Evolutionary conservation across 1,139 yeast genomes (phyloP), one percentile per base, ranked within the genome.

Genomic region (Protomyces pachydermus): DNA sequence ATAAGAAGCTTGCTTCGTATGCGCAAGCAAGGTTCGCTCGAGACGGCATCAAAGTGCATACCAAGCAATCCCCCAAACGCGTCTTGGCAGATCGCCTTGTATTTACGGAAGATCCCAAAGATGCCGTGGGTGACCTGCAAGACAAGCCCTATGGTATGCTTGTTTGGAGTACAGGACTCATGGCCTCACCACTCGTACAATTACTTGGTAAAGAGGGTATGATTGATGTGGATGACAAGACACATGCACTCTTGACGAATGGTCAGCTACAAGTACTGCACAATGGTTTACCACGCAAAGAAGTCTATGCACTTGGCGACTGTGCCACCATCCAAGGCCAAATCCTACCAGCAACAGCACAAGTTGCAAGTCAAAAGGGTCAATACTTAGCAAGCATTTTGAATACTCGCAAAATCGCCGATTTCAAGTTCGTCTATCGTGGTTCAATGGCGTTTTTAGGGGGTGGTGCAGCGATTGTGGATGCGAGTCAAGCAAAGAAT

Each of bases 101-200:
- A 87, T 65, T 87, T 84, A 38, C 77, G 80, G 60, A 79, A 81
- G 69, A 82, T 84, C 56, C 71, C 78, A 57, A 80, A 82, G 16
- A 38, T 1, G 54, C 32, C 8, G 32, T 20, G n/a, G 42, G 46
- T 23, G 34, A 18, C 12, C 25, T 78, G 50, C 85, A 82, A 70
- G 76, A 76, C 65, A 74, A 76, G 55, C 76, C 72, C 32, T 74
- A 78, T 32, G 82, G 83, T 4, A 38, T 53, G 25, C 25, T 87
- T 70, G 72, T 84, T 52, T 84, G 88, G 88, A 83, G 87, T 0
- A 84, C 88, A 0, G 88, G 88, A 66, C 85, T 84, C 45, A 82
- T 85, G 8, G 51, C 53, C 3, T 28, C 37, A 3, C 64, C 64
- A n/a, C 54, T 60, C 28, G 32, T 60, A 3, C 28, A 39, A 16